Base-by-base conservation (phyloP, 2,329 filamentous ascomycete species). In the Diaporthe vaccinii region DNA sequence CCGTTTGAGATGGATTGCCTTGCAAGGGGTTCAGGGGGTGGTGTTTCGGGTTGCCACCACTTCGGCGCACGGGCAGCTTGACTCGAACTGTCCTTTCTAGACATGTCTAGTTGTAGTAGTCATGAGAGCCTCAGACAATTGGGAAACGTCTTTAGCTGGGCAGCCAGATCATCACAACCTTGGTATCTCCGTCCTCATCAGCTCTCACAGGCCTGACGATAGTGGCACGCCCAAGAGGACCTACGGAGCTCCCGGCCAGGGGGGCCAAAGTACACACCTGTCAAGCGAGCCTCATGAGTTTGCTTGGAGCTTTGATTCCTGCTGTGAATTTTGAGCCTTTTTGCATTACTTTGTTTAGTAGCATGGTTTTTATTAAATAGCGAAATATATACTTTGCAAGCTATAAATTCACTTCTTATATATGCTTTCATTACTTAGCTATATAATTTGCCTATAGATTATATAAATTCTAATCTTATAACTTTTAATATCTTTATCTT, bases 21-120 rank as follows among this genome's bases (percentile, higher is more conserved):
- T 34, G 65, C 65, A 68, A 68, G 65, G 65, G 65, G 65, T 39
- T 68, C 46, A 68, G 65, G 65, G 61, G 65, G 39, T 46, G 44
- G 46, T 68, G 65, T 68, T 68, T 68, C 65, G 65, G 46, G 22
- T 53, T 68, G 65, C 65, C 65, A 68, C 65, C 65, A 53, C 36
- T 53, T 39, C 14, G 46, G 46, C 46, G 65, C 65, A 68, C 65
- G 65, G 65, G 31, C 65, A 68, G n/a, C 46, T 53, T 53, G 31
- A 68, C 44, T 53, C 62, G 22, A 39, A 53, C 28, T 51, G 41
- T n/a, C 31, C 62, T 36, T 34, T 49, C 20, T 10, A 34, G 44
- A 44, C 62, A 28, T 10, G 14, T 5, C 8, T n/a, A 6, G n/a
- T 53, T 12, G 41, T 22, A 6, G 34, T 53, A 20, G 41, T 22